Evolutionary conservation across 2,329 filamentous ascomycete species (phyloP), one percentile per base, ranked within the genome.

Genomic region (Lasiodiplodia sp.): DNA sequence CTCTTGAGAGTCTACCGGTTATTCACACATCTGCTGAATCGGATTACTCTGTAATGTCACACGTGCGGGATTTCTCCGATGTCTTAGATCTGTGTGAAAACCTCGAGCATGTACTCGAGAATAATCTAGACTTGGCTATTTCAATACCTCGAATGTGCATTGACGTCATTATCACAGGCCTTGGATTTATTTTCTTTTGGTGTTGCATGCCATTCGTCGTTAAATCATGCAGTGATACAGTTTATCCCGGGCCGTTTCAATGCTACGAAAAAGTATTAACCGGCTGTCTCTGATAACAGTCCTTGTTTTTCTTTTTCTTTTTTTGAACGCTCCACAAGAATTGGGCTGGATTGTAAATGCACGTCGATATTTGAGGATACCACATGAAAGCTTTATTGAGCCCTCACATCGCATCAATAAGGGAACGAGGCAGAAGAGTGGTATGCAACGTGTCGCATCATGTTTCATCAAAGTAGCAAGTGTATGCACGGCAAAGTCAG

Each of bases 191-290:
- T 38, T 84, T 97, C 3, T 96, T 96, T 80, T 97, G 93, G 86
- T 89, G 88, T 70, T 97, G 97, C 72, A 93, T 94, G 0, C 83
- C 97, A 0, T 97, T 97, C 72, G 91, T 94, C 0, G 94, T 97
- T 4, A 94, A 94, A 0, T 94, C 94, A 0, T 93, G 44, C 21
- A 57, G 71, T 25, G 74, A 77, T 81, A 44, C 72, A 78, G 40
- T 82, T 73, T 75, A 78, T 69, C 77, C 76, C 21, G 76, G 77
- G 4, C 76, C 77, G 21, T 76, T 73, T 6, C 75, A 72, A 37
- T 78, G 78, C 55, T 69, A 76, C 1, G 78, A 78, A 71, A 76
- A 76, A 18, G 76, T 76, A 2, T 76, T 77, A 11, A 34, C 68
- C 78, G 16, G 77, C 76, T 4, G 73, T 78, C 77, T 11, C 77